These are phyloP conservation scores for Eleusine coracana DNA, from an alignment of 176 grass and related monocot genomes.

Conservation along the genomic window DNA sequence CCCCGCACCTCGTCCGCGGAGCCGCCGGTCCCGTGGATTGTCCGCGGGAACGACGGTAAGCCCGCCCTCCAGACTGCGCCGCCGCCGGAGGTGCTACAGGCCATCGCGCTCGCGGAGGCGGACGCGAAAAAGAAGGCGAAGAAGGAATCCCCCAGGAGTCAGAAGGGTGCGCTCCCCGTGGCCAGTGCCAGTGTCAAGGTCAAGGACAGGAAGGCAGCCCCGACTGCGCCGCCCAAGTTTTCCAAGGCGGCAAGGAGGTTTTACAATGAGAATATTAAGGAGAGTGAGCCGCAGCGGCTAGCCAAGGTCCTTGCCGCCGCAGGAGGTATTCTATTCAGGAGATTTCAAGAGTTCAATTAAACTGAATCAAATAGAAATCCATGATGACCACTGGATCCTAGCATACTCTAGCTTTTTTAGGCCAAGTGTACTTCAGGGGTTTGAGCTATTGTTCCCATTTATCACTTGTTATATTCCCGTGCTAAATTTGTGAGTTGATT, in stretches of 20 bases:
- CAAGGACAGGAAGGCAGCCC: slow-evolving; percentile 40
- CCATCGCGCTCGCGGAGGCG: slow-evolving; percentile 58
- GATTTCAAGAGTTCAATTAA: background rate
- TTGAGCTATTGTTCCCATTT: background rate
- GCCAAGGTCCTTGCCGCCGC: slow-evolving; percentile 82
- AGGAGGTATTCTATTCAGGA: slow-evolving; percentile 54
- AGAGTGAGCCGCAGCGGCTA: slow-evolving; percentile 60
- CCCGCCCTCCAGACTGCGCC: slow-evolving; percentile 51
- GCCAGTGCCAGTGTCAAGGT: slow-evolving; percentile 17
- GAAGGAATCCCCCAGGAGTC: slow-evolving; percentile 40
- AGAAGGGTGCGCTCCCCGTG: slow-evolving; percentile 4
- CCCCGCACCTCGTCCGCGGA: slow-evolving; percentile 31
- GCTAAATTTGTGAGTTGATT: background rate
- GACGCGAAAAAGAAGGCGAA: slow-evolving; percentile 56
- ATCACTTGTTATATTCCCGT: background rate
- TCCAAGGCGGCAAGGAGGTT: slow-evolving; percentile 94
- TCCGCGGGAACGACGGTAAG: slow-evolving; percentile 63
- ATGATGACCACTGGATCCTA: background rate
- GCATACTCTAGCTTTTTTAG: background rate
- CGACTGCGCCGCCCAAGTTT: slow-evolving; percentile 66
- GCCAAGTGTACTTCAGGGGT: background rate
- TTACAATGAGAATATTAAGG: slow-evolving; percentile 80
- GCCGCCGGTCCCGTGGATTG: slow-evolving; percentile 66
- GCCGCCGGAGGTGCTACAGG: slow-evolving; percentile 61
- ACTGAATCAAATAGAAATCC: background rate